Conservation (phyloP, 768 basidiomycete species). For the Mycena albidolilacea region DNA sequence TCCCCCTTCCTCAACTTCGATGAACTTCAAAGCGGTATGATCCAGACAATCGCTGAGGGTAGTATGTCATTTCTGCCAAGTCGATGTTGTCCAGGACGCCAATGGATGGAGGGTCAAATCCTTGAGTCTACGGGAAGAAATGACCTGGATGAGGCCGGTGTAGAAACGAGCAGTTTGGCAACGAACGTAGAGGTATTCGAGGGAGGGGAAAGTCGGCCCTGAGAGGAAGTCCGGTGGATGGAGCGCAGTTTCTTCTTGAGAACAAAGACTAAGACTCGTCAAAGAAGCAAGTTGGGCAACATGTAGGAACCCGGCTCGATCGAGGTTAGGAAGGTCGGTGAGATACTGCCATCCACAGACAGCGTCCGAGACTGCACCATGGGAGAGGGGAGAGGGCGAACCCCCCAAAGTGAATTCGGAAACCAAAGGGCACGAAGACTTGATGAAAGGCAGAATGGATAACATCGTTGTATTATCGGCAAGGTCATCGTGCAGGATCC, state of each 20-base stretch:
- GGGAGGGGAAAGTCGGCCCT: constrained; percentile 16
- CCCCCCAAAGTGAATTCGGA: neutral
- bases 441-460: neutral
- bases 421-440: neutral
- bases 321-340: constrained; percentile 15
- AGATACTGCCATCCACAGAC: constrained; percentile 32
- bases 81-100: constrained; percentile 16
- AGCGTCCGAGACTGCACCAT: constrained; percentile 7
- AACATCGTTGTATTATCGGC: neutral
- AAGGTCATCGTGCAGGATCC: constrained; percentile 3
- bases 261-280: constrained; percentile 6
- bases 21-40: neutral
- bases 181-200: neutral
- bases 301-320: constrained; percentile 19
- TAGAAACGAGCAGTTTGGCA: constrained; percentile 26
- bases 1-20: neutral
- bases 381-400: neutral
- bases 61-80: constrained; percentile 25
- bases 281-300: constrained; percentile 17
- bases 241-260: neutral
- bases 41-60: constrained; percentile 20
- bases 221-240: constrained; percentile 22
- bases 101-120: neutral
- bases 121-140: constrained; percentile 22
- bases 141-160: constrained; percentile 6